These are phyloP conservation scores for Triticum urartu DNA, from an alignment of 176 grass and related monocot species.

Conservation along the genomic window DNA sequence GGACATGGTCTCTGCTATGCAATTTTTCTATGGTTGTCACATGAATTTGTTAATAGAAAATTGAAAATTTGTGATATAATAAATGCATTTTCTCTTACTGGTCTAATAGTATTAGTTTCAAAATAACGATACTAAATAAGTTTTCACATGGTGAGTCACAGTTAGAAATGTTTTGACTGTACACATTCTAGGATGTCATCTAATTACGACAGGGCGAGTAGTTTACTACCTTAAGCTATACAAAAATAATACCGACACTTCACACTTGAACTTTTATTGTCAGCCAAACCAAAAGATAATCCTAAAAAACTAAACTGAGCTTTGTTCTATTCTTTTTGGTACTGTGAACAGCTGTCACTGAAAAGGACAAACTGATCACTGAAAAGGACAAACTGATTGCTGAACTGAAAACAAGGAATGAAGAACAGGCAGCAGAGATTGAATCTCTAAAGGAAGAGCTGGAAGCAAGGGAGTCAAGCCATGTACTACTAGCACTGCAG, in stretches of 20 bases:
- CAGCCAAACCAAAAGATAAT: neutral
- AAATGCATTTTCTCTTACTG: neutral
- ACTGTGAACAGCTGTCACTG: neutral
- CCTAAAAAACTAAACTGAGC: neutral
- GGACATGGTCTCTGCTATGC: neutral
- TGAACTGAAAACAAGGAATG: slow-evolving; percentile 10
- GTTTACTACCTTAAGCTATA: neutral
- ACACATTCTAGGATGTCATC: neutral
- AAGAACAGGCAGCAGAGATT: slow-evolving; percentile 10
- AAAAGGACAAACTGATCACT: neutral
- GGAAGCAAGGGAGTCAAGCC: neutral
- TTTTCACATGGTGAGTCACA: neutral
- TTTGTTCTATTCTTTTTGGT: neutral
- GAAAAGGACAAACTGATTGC: neutral
- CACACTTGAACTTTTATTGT: neutral
- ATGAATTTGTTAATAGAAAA: neutral
- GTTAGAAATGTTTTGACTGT: neutral
- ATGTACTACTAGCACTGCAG: neutral
- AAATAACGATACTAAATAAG: neutral
- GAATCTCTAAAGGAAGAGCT: slow-evolving; percentile 14
- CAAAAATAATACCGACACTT: neutral
- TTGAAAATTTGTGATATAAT: neutral
- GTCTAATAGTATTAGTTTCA: neutral
- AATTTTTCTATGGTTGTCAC: neutral
- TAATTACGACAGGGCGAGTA: neutral